Evolutionary conservation across 768 basidiomycete species (phyloP).

Genomic region (Sporobolomyces phaffii): DNA sequence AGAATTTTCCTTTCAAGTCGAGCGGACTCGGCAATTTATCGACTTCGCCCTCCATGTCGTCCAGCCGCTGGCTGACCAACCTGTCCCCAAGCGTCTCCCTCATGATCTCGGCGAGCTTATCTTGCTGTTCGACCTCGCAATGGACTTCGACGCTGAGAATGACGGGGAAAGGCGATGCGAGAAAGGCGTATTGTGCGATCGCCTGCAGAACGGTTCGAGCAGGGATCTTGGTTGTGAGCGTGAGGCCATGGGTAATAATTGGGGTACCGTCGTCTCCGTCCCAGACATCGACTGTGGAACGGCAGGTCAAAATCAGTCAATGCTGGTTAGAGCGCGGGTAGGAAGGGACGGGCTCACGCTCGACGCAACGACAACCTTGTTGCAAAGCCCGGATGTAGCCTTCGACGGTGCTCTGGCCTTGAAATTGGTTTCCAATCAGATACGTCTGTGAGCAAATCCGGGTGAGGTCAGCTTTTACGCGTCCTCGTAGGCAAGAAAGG

Average conservation of each 20-base stretch:
- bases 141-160: conserved; percentile 91
- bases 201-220: conserved; percentile 75
- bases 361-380: conserved; percentile 86
- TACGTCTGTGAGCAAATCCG: conserved; percentile 53
- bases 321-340: too few relatives aligned
- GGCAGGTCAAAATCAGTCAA: too few relatives aligned
- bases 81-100: conserved; percentile 56
- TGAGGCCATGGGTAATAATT: conserved; percentile 80
- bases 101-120: conserved; percentile 70
- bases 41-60: conserved; percentile 47
- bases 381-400: conserved; percentile 86
- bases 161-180: conserved; percentile 81
- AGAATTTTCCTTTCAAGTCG: conserved; percentile 65
- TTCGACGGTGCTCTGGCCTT: conserved; percentile 79
- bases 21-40: conserved; percentile 73
- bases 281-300: conserved; percentile 72
- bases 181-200: conserved; percentile 81
- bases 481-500: too few relatives aligned
- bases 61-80: conserved; percentile 53
- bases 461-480: neutral
- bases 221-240: conserved; percentile 74
- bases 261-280: conserved; percentile 67
- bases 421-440: conserved; percentile 68
- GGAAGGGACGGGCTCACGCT: too few relatives aligned
- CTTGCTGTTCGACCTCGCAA: conserved; percentile 71